These are phyloP conservation scores for Acanthamoeba triangularis DNA, from an alignment of 208 protist species.

Conservation along the genomic window DNA sequence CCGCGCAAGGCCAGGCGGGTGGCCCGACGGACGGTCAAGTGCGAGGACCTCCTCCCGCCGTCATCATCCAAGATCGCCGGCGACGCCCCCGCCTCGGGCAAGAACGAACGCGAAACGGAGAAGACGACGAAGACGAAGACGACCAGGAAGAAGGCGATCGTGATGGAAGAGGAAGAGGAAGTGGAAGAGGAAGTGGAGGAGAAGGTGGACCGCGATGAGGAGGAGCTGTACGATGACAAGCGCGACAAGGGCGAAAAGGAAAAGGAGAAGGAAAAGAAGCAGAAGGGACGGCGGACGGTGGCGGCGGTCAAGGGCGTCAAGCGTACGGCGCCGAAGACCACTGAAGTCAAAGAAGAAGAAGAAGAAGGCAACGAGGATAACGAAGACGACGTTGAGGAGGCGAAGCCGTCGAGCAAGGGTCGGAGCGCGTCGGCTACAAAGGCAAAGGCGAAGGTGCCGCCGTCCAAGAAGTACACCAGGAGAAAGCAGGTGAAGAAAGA, in stretches of 20 bases:
- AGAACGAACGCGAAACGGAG: neutral
- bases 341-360: neutral
- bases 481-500: neutral
- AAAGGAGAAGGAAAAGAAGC: neutral
- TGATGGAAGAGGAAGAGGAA: neutral
- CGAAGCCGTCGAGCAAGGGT: neutral
- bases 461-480: neutral
- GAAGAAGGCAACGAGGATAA: neutral
- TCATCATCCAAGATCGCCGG: neutral
- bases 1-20: neutral
- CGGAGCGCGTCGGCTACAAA: neutral
- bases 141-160: neutral
- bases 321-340: neutral
- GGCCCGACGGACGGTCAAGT: neutral
- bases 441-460: neutral
- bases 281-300: neutral
- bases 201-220: neutral
- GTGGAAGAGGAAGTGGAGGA: too few relatives aligned
- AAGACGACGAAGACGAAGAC: neutral
- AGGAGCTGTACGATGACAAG: neutral
- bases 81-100: neutral
- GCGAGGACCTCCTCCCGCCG: neutral
- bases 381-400: neutral
- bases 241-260: conserved; percentile 2
- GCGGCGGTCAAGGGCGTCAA: neutral